Evolutionary conservation across 192 early-diverging fungal genomes (phyloP).

Genomic region (Anaeromyces robustus): DNA sequence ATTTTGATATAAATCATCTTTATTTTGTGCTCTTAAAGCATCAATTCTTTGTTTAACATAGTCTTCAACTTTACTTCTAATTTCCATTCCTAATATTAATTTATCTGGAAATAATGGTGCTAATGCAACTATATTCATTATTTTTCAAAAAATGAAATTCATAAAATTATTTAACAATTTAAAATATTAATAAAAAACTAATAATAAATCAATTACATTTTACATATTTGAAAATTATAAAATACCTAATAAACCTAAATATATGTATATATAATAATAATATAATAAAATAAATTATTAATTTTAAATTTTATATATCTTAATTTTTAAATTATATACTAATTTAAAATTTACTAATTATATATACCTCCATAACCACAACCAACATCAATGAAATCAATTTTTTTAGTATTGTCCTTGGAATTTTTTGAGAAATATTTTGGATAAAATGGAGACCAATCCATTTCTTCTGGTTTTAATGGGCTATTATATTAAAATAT

Average conservation of each 20-base stretch:
- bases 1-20: conserved; percentile 77
- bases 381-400: conserved; percentile 96
- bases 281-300: too few relatives aligned
- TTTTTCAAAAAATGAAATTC: not conserved
- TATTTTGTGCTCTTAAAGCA: conserved; percentile 57
- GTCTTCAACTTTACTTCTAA: conserved; percentile 83
- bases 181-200: too few relatives aligned
- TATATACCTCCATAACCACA: not conserved
- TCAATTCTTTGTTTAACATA: conserved; percentile 82
- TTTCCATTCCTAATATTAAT: conserved; percentile 98
- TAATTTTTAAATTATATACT: too few relatives aligned
- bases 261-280: too few relatives aligned
- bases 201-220: too few relatives aligned
- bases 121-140: conserved; percentile 32
- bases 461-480: conserved; percentile 56
- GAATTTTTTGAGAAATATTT: conserved; percentile 22
- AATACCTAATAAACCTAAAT: not conserved
- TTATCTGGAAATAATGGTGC: conserved; percentile 81
- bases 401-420: conserved; percentile 22
- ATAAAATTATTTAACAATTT: too few relatives aligned
- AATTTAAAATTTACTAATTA: too few relatives aligned
- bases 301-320: too few relatives aligned
- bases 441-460: conserved; percentile 85
- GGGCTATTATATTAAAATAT: conserved; percentile 39
- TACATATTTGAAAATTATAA: too few relatives aligned